Base-by-base conservation (phyloP, 2,329 filamentous ascomycete genomes). In the Xylaria hypoxylon region DNA sequence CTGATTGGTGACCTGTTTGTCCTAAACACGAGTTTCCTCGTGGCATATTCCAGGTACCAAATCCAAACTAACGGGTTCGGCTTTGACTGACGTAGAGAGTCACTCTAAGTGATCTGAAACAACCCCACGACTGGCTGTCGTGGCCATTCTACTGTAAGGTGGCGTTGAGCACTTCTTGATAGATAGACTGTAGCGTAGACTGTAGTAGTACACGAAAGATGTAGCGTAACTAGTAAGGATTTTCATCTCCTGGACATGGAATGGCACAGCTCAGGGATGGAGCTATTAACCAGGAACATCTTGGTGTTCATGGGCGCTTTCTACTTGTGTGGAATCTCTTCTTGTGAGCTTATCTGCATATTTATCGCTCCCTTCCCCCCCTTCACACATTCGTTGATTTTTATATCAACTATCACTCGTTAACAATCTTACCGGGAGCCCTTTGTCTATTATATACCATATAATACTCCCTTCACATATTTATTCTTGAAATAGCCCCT, bases 351-450 rank as follows among this genome's bases (percentile, higher is more conserved):
- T 33, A 45, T 53, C 6, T 40, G 4, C 19, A 45, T 65, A 60
- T 45, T 42, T 48, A 10, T 45, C 22, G n/a, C 31, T 63, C 42
- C 42, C 51, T 44, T 48, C 24, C 35, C 40, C 40, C 44, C 51
- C 53, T 55, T 61, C 8, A 28, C 24, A n/a, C 26, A 45, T 15
- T 35, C 50, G 50, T 65, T 65, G 59, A 59, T 62, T 48, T 59
- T 15, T 22, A 62, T 62, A 57, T 65, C 59, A 57, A 38, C 62
- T 6, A 55, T 56, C 50, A n/a, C 51, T 68, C 66, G 5, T 62
- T 63, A 45, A 44, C 24, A 24, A 42, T n/a, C 31, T 42, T 61
- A 10, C 24, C n/a, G 2, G 40, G 22, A 26, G 31, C 19, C n/a
- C 11, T 65, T 11, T 59, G 10, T 22, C 52, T 51, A 42, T 55